phyloP scores from a whole-genome alignment of 768 basidiomycete species.

The Suillus variegatus region DNA sequence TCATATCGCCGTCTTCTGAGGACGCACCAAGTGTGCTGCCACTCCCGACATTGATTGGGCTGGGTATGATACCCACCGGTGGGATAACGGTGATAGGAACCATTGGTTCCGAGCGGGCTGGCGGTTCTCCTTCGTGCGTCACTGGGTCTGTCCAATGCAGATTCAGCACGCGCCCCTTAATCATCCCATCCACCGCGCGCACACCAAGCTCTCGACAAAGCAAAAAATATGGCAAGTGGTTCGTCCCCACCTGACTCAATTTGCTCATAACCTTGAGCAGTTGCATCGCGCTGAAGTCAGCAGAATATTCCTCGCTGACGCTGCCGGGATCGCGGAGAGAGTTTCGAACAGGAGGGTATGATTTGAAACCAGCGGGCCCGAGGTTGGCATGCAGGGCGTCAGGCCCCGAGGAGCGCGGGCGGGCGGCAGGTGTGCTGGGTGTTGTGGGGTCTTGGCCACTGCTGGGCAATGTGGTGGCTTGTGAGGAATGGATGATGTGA shows the following conservation, averaged over 20 bases:
- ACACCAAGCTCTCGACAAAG: constrained; percentile 85
- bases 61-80: constrained; percentile 29
- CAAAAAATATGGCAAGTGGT: constrained; percentile 75
- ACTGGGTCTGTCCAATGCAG: constrained; percentile 76
- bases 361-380: constrained; percentile 63
- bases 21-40: constrained; percentile 45
- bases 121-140: constrained; percentile 48
- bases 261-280: constrained; percentile 82
- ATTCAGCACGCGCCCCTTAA: constrained; percentile 74
- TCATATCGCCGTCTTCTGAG: constrained; percentile 51
- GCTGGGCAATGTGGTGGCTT: constrained; percentile 33
- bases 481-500: constrained; percentile 84
- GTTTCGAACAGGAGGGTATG: constrained; percentile 46
- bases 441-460: constrained; percentile 34
- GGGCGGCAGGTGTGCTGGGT: constrained; percentile 33
- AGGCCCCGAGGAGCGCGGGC: constrained; percentile 36
- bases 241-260: constrained; percentile 62
- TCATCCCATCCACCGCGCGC: constrained; percentile 82
- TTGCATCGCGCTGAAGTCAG: constrained; percentile 78
- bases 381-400: constrained; percentile 60
- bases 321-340: constrained; percentile 17
- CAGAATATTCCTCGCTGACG: constrained; percentile 47
- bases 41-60: constrained; percentile 12
- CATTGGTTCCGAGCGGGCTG: constrained; percentile 26
- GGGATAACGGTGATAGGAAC: constrained; percentile 29